Base-by-base conservation (phyloP, 345 rosid species). In the Moricandia arvensis region DNA sequence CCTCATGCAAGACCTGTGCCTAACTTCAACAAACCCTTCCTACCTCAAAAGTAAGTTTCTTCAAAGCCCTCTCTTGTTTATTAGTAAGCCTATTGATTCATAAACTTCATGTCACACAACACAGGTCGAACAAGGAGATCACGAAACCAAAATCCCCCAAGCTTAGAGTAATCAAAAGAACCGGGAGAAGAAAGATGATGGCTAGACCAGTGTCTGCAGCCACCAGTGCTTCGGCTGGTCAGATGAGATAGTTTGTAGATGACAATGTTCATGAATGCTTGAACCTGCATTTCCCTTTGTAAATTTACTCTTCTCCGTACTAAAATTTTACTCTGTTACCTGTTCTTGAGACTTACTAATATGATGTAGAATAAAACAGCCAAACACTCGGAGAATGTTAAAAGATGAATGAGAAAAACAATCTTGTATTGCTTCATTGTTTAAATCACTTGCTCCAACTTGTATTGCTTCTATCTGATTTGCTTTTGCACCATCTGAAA, bases 1-100 rank as follows among this genome's bases (percentile, higher is more conserved):
- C 98, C 94, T 68, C 93, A 86, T 47, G 96, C 98, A 5, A 88
- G 89, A 81, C 97, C 99, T 13, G 80, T 89, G 26, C 99, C 99
- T 7, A 93, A 86, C 35, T 96, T 96, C 75, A 80, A 81, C 77
- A 83, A 82, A 59, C 98, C 99, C 17, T 96, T 96, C 84, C 84
- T 86, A 75, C 99, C 99, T 15, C 86, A 59, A 59, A 73, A 63
- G 63, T 62, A 27, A 63, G 61, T 13, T 43, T 17, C 55, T 5
- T 66, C 69, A 33, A 6, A 35, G 4, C 3, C 51, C 45, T 76
- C 51, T 37, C n/a, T 37, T 68, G 8, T 4, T 15, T 24, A 2
- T 6, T 12, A n/a, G 1, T 4, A 13, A 49, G n/a, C 45, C 1
- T 15, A 10, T 13, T 69, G 57, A 16, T 49, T 27, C 9, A 17